A percentile compares a stretch with the other conserved stretches of the same genome.
phyloP scores from a whole-genome alignment of 2,329 filamentous ascomycete species.

The Phaeophleospora eucalypticola region DNA sequence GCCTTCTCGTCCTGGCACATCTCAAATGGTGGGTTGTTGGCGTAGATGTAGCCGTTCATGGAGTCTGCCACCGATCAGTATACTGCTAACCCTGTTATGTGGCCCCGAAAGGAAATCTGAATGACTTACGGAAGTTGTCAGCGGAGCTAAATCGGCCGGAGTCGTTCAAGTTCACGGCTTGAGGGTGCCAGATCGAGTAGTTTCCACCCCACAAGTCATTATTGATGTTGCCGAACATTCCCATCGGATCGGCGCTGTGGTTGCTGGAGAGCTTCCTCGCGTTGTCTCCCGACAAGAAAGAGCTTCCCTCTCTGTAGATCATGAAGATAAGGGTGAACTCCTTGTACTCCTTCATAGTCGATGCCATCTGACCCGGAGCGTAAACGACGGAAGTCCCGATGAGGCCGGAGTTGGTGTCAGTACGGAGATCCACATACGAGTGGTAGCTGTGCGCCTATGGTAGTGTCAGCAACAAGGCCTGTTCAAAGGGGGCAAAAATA shows the following conservation, averaged over 20 bases:
- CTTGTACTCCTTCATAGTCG: constrained; percentile 25
- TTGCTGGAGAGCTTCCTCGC: constrained; percentile 11
- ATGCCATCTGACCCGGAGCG: constrained; percentile 24
- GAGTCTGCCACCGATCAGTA: too few species aligned
- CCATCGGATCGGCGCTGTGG: not conserved
- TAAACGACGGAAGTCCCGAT: constrained; percentile 28
- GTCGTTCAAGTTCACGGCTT: constrained; percentile 20
- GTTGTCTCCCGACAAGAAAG: constrained; percentile 25
- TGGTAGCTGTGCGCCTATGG: too few species aligned
- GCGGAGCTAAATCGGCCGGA: constrained; percentile 11
- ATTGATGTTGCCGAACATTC: not conserved
- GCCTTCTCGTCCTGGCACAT: constrained; percentile 30
- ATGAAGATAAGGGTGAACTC: constrained; percentile 28
- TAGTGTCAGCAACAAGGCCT: too few species aligned
- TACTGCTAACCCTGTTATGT: too few species aligned
- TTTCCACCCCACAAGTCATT: constrained; percentile 15
- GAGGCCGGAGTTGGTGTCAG: constrained; percentile 25
- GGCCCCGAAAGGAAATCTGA: too few species aligned
- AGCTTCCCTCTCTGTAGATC: constrained; percentile 25
- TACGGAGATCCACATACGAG: constrained; percentile 26
- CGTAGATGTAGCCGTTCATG: constrained; percentile 30
- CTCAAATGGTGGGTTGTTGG: constrained; percentile 29
- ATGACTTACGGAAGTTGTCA: constrained; percentile 22
- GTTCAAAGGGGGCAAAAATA: too few species aligned
- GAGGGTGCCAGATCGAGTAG: constrained; percentile 21